phyloP scores from a whole-genome alignment of 108 stramenopile genomes.

The Pseudonitzschia multistriata region DNA sequence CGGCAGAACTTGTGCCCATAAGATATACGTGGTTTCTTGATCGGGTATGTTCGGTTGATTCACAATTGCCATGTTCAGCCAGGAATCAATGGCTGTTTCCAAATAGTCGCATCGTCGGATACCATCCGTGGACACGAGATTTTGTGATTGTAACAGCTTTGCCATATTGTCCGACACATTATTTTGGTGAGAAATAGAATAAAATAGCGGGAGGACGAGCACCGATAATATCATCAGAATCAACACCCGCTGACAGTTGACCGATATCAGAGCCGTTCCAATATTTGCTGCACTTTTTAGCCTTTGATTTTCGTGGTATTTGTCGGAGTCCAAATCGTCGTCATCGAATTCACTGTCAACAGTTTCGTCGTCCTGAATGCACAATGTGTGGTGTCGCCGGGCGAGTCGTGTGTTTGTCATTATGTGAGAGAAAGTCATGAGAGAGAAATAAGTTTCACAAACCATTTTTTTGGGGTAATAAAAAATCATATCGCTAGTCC shows the following conservation, averaged over 20 bases:
- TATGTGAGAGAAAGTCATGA: background rate
- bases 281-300: slow-evolving; percentile 62
- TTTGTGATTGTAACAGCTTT: slow-evolving; percentile 31
- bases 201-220: slow-evolving; percentile 44
- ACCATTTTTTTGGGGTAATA: too few species aligned
- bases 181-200: slow-evolving; percentile 23
- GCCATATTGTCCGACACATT: slow-evolving; percentile 18
- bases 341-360: background rate
- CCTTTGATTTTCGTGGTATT: slow-evolving; percentile 13
- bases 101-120: slow-evolving; percentile 36
- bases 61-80: slow-evolving; percentile 24
- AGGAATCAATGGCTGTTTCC: slow-evolving; percentile 20
- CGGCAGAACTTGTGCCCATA: slow-evolving; percentile 62
- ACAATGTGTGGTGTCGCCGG: background rate
- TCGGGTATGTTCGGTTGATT: background rate
- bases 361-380: background rate
- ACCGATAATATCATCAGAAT: slow-evolving; percentile 48
- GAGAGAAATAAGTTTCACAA: background rate
- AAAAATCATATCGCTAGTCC: background rate
- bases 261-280: slow-evolving; percentile 78
- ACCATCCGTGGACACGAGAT: slow-evolving; percentile 21
- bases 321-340: background rate
- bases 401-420: background rate
- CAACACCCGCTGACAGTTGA: slow-evolving; percentile 71
- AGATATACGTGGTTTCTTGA: slow-evolving; percentile 25